Evolutionary conservation across 768 basidiomycete genomes (phyloP).

Genomic region (Phlebiopsis gigantea): DNA sequence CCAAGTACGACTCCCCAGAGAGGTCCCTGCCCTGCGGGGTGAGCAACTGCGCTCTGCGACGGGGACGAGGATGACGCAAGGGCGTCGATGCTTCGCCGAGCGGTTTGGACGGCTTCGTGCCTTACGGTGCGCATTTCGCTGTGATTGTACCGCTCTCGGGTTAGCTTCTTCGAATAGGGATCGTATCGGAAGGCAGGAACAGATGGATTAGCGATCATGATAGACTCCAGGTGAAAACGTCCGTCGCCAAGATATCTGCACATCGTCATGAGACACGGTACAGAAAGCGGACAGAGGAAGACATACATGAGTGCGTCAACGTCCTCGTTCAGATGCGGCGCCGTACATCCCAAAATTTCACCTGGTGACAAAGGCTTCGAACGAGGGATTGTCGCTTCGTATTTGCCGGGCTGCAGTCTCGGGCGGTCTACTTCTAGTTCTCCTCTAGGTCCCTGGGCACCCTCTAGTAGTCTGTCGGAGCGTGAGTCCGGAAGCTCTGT

Average conservation of each 20-base stretch:
- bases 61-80: slow-evolving; percentile 14
- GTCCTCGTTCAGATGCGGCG: slow-evolving; percentile 68
- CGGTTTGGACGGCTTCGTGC: slow-evolving; percentile 68
- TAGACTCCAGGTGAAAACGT: slow-evolving; percentile 95
- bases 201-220: slow-evolving; percentile 98
- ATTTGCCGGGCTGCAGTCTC: slow-evolving; percentile 51
- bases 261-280: slow-evolving; percentile 9
- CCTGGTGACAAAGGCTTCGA: slow-evolving; percentile 93
- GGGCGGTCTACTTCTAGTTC: slow-evolving; percentile 11
- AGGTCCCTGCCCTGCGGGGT: slow-evolving; percentile 4
- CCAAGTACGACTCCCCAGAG: slow-evolving; percentile 93
- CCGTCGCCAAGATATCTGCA: slow-evolving; percentile 95
- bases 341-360: slow-evolving; percentile 96
- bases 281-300: background rate
- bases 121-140: slow-evolving; percentile 76
- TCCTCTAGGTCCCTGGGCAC: background rate
- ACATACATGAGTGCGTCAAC: slow-evolving; percentile 91
- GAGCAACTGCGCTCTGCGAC: background rate
- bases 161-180: slow-evolving; percentile 96
- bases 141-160: slow-evolving; percentile 88
- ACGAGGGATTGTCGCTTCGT: slow-evolving; percentile 74
- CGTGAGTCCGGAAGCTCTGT: slow-evolving; percentile 28
- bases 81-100: slow-evolving; percentile 55
- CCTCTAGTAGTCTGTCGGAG: slow-evolving; percentile 9
- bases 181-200: slow-evolving; percentile 97